A percentile compares a stretch with the other conserved stretches of the same genome.
Evolutionary conservation across 805 yeast genomes (phyloP).

Genomic region (Maudiozyma bulderi): DNA sequence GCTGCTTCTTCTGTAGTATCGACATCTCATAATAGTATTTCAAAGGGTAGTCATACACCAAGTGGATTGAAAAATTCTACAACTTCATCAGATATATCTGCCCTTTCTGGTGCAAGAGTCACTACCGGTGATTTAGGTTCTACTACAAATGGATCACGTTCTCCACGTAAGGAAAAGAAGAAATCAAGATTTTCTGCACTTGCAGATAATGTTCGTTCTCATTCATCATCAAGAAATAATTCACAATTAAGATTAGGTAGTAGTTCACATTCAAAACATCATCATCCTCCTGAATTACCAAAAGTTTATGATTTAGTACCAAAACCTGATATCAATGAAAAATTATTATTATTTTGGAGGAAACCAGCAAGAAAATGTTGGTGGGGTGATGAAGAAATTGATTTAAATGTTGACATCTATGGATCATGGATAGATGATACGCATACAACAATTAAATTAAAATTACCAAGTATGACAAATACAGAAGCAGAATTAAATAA

Average conservation of each 20-base stretch:
- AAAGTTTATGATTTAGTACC: conserved; percentile 27
- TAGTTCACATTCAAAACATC: neutral
- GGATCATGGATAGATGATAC: conserved; percentile 17
- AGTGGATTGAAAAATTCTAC: conserved; percentile 1
- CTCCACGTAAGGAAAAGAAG: conserved; percentile 26
- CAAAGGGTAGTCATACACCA: conserved; percentile 22
- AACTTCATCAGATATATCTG: conserved; percentile 1
- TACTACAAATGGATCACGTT: conserved; percentile 12
- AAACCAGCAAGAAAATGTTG: conserved; percentile 98
- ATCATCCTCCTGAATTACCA: conserved; percentile 11
- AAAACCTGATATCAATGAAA: conserved; percentile 37
- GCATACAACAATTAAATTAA: conserved; percentile 7
- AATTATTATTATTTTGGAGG: conserved; percentile 85
- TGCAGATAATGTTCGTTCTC: conserved; percentile 50
- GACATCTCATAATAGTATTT: neutral
- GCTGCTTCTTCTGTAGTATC: conserved; percentile 7
- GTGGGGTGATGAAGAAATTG: conserved; percentile 72
- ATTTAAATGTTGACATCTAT: conserved; percentile 30
- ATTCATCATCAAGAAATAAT: conserved; percentile 44
- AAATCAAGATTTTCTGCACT: conserved; percentile 51
- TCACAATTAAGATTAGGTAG: conserved; percentile 33
- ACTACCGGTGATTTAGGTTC: neutral
- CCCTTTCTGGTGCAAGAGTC: neutral
- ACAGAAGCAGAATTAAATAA: conserved; percentile 9
- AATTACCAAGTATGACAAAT: conserved; percentile 10